Evolutionary conservation across 2,329 filamentous ascomycete species (phyloP).

Genomic region (Xylariaceae sp.): DNA sequence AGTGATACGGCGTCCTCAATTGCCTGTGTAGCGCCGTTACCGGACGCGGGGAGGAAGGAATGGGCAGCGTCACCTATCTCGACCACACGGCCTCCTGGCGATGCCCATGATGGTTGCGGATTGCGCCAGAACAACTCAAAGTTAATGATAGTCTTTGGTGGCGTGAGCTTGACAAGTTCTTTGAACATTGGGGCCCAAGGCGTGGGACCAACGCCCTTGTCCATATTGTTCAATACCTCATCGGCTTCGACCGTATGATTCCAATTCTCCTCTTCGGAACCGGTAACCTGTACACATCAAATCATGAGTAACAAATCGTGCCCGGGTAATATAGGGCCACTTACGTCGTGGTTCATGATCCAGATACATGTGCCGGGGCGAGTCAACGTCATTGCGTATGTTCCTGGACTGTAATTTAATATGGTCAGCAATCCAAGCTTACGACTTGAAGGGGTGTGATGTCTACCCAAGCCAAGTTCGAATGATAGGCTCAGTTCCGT

Average conservation of each 20-base stretch:
- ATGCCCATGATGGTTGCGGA: constrained; percentile 34
- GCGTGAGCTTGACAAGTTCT: constrained; percentile 29
- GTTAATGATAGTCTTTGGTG: constrained; percentile 30
- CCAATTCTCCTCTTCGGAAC: constrained; percentile 34
- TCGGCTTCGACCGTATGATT: constrained; percentile 30
- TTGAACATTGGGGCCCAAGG: constrained; percentile 32
- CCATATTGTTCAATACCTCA: constrained; percentile 34
- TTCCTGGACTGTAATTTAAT: constrained; percentile 33
- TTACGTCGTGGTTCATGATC: constrained; percentile 35
- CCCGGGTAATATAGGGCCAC: background rate
- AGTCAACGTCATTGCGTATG: constrained; percentile 31
- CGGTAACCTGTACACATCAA: constrained; percentile 25
- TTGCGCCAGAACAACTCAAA: constrained; percentile 39
- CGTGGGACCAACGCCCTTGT: constrained; percentile 25
- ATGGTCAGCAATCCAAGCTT: constrained; percentile 19
- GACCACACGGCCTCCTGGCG: constrained; percentile 29
- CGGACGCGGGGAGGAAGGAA: constrained; percentile 36
- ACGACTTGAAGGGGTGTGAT: constrained; percentile 21
- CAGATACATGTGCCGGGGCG: constrained; percentile 32
- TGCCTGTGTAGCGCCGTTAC: constrained; percentile 38
- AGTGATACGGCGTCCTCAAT: constrained; percentile 38
- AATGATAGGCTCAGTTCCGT: constrained; percentile 38
- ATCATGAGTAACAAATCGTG: constrained; percentile 2
- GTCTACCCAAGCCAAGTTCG: constrained; percentile 44
- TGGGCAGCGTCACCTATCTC: constrained; percentile 38